These are phyloP conservation scores for Colletotrichum lupini DNA, from an alignment of 2,329 filamentous ascomycete genomes.

Conservation along the genomic window DNA sequence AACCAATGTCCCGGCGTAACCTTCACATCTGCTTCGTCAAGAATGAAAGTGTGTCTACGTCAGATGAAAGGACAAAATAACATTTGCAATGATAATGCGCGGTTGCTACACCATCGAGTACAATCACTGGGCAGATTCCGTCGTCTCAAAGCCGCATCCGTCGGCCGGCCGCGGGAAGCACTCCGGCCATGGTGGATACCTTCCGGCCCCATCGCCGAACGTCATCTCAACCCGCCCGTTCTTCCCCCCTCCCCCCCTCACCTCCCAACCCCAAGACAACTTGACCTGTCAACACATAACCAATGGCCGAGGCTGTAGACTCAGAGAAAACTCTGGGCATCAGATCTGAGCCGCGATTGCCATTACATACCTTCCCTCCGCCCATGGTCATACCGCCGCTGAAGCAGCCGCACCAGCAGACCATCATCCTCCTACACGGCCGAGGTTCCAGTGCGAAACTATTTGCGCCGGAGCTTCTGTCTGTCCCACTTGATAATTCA, in stretches of 20 bases:
- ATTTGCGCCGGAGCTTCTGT: slow-evolving; percentile 54
- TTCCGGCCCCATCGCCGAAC: neutral
- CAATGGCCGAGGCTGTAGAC: neutral
- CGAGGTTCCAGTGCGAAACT: slow-evolving; percentile 54
- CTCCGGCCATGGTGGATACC: neutral
- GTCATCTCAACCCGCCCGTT: neutral
- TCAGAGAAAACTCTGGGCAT: neutral
- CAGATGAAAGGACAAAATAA: too few species aligned
- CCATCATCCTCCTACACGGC: slow-evolving; percentile 61
- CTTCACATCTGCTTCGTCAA: too few species aligned
- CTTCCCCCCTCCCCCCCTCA: too few species aligned
- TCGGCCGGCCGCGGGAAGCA: too few species aligned
- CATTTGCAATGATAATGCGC: too few species aligned
- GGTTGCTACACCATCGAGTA: neutral
- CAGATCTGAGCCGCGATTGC: neutral
- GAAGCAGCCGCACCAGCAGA: slow-evolving; percentile 50
- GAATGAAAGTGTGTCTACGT: too few species aligned
- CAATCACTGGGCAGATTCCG: neutral
- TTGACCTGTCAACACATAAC: neutral
- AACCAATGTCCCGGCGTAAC: too few species aligned
- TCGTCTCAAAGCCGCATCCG: neutral
- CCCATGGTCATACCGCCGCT: slow-evolving; percentile 39
- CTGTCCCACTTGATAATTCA: slow-evolving; percentile 35
- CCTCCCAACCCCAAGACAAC: too few species aligned
- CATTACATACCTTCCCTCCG: slow-evolving; percentile 40